phyloP scores from a whole-genome alignment of 163 green algal species.

The Smithsoniella earleae region DNA sequence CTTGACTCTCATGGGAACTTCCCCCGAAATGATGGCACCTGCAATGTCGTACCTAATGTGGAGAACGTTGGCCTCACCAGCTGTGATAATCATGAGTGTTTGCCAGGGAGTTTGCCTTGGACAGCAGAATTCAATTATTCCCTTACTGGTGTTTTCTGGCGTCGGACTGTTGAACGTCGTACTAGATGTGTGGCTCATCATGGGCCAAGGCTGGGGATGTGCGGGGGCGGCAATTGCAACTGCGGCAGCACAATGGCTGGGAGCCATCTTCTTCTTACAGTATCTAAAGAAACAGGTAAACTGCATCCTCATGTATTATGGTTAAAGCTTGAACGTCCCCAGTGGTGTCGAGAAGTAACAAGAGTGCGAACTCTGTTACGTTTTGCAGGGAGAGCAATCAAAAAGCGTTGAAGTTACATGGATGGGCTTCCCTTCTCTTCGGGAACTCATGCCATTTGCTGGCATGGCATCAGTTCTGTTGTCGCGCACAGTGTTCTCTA shows the following conservation, averaged over 20 bases:
- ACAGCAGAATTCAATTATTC: conserved; percentile 14
- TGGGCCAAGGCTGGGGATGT: conserved; percentile 9
- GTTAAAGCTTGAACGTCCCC: too few relatives aligned
- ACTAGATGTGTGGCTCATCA: conserved; percentile 16
- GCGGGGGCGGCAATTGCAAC: conserved; percentile 10
- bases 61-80: not conserved
- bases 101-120: conserved; percentile 25
- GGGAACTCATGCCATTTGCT: not conserved
- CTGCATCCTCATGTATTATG: not conserved
- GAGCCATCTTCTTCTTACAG: conserved; percentile 17
- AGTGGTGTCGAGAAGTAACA: too few relatives aligned
- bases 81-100: conserved; percentile 23
- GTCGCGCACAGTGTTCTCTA: conserved; percentile 8
- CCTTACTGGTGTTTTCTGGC: conserved; percentile 12
- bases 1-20: not conserved
- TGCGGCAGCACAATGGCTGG: conserved; percentile 3
- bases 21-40: conserved; percentile 15
- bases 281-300: not conserved
- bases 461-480: conserved; percentile 16
- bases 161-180: conserved; percentile 17
- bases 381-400: not conserved
- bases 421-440: not conserved
- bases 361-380: too few relatives aligned
- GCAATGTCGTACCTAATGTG: not conserved
- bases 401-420: not conserved